Evolutionary conservation across 176 grass and related monocot species (phyloP).

Genomic region (Oryza coarctata): DNA sequence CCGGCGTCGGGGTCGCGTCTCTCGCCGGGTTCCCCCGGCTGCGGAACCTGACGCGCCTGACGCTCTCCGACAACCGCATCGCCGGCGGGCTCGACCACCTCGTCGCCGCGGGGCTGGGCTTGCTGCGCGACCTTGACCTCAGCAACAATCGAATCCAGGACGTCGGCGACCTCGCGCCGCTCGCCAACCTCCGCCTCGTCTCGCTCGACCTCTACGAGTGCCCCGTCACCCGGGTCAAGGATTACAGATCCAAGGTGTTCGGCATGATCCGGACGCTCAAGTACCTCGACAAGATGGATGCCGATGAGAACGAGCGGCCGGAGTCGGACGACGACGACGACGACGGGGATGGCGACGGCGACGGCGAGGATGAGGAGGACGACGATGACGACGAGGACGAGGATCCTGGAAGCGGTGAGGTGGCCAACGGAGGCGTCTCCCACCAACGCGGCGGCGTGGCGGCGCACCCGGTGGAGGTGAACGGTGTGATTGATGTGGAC

Average conservation of each 20-base stretch:
- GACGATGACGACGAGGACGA: slow-evolving; percentile 63
- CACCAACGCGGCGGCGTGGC: slow-evolving; percentile 17
- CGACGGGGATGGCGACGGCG: slow-evolving; percentile 56
- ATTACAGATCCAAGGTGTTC: slow-evolving; percentile 90
- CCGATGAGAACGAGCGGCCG: slow-evolving; percentile 93
- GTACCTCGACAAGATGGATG: slow-evolving; percentile 92
- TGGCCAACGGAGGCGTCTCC: slow-evolving; percentile 49
- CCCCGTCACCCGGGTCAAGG: slow-evolving; percentile 77
- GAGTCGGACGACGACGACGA: slow-evolving; percentile 94
- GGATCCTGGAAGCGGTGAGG: slow-evolving; percentile 82
- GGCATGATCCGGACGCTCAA: slow-evolving; percentile 80
- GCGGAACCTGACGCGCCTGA: slow-evolving; percentile 76
- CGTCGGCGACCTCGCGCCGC: slow-evolving; percentile 73
- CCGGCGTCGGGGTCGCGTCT: slow-evolving; percentile 72
- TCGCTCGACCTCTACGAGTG: slow-evolving; percentile 97
- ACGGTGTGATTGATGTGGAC: slow-evolving; percentile 67
- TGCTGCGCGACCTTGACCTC: slow-evolving; percentile 85
- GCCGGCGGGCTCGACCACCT: slow-evolving; percentile 82
- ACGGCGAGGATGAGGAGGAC: slow-evolving; percentile 64
- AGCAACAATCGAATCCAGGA: slow-evolving; percentile 92
- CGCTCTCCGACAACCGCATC: slow-evolving; percentile 94
- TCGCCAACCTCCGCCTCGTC: slow-evolving; percentile 70
- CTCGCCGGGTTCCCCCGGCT: slow-evolving; percentile 80
- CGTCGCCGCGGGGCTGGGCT: slow-evolving; percentile 68
- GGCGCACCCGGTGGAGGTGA: slow-evolving; percentile 43